Evolutionary conservation across 805 yeast species (phyloP), one percentile per base, ranked within the genome.

Genomic region (Metschnikowia amazonensis): DNA sequence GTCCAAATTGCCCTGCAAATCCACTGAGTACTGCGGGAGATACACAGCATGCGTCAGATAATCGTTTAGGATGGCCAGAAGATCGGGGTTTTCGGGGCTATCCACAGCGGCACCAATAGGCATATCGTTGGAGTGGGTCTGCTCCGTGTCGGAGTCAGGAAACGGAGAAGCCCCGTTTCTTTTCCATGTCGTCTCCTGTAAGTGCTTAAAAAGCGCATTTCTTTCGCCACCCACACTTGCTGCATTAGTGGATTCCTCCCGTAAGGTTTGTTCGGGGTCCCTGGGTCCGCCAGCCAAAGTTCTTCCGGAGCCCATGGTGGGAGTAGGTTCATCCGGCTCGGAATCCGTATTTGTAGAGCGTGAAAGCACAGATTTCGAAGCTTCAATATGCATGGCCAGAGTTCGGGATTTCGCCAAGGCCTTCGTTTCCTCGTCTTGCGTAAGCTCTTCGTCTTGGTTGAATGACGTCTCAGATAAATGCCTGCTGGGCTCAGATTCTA

Each of bases 21-120:
- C 64, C 13, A 78, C 64, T 37, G 61, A 60, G 42, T 65, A 63
- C 42, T 70, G 67, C 1, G 82, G 80, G 21, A 78, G 60, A 53
- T 75, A 78, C 10, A 77, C 60, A 0, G 82, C 75, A 50, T 74
- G 79, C 3, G 80, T 65, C 10, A 70, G 60, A 48, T 73, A 72
- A 35, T 56, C 53, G 36, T 54, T 45, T 11, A 59, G 35, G 4
- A 59, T 53, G 17, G 57, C 34, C 30, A 45, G 43, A n/a, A 50
- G 18, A 3, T 47, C 42, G 5, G 36, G 36, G 24, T 24, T 36
- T 7, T 27, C 25, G 14, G 37, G 39, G 37, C 24, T 41, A 9
- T 34, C 44, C 3, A 20, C 28, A 7, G 23, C 24, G 7, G 42
- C 42, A 2, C 42, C 42, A 17, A 39, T 39, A n/a, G 42, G 42